Evolutionary conservation across 2,329 filamentous ascomycete species (phyloP).

Genomic region (Drechslerella coelobrocha): DNA sequence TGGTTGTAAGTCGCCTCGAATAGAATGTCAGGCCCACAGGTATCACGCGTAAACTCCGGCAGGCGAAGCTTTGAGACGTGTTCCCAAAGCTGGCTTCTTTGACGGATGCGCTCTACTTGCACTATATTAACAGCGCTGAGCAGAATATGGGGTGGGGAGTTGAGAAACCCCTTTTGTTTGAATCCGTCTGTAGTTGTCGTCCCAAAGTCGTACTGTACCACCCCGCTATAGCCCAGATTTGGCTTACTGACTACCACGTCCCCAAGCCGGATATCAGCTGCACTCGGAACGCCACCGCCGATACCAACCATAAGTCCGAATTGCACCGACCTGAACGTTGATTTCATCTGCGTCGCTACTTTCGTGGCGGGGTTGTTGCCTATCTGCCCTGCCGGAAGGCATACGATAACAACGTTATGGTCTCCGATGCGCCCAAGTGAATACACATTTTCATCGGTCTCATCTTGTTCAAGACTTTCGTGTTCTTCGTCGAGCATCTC

Average conservation of each 20-base stretch:
- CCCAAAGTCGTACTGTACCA: conserved; percentile 2
- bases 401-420: conserved; percentile 57
- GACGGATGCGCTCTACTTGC: not conserved
- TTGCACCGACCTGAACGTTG: conserved; percentile 56
- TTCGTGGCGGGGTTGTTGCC: conserved; percentile 56
- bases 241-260: conserved; percentile 13
- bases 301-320: conserved; percentile 61
- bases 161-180: not conserved
- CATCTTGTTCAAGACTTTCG: conserved; percentile 14
- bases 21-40: not conserved
- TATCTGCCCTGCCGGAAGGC: conserved; percentile 53
- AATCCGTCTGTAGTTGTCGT: not conserved
- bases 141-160: not conserved
- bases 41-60: not conserved
- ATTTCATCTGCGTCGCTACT: conserved; percentile 56
- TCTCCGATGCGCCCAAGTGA: conserved; percentile 53
- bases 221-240: not conserved
- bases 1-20: not conserved
- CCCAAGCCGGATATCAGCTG: conserved; percentile 1
- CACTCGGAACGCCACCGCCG: conserved; percentile 10
- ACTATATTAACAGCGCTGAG: not conserved
- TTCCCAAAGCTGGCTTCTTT: not conserved
- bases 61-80: not conserved
- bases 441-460: conserved; percentile 53
- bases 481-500: conserved; percentile 52